These are phyloP conservation scores for Halteria grandinella DNA, from an alignment of 73 alveolate species.

Conservation along the genomic window DNA sequence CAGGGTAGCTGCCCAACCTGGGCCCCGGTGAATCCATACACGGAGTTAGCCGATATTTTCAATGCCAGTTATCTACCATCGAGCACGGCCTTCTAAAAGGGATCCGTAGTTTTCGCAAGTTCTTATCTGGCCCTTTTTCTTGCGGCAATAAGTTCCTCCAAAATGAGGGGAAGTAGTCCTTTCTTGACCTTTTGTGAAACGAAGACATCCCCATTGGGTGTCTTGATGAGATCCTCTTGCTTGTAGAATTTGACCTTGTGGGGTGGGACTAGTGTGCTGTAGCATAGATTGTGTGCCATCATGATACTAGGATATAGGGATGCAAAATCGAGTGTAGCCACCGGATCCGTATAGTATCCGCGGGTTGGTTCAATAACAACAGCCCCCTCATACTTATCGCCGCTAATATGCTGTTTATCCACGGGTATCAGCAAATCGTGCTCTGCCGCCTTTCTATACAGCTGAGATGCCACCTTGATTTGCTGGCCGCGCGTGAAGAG, in stretches of 20 bases:
- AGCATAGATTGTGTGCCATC: conserved; percentile 99
- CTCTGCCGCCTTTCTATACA: conserved; percentile 81
- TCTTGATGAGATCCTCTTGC: conserved; percentile 74
- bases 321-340: conserved; percentile 98
- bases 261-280: conserved; percentile 85
- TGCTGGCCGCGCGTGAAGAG: conserved; percentile 87
- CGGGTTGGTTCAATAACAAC: conserved; percentile 95
- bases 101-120: conserved; percentile 85
- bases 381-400: conserved; percentile 99
- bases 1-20: conserved; percentile 97
- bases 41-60: conserved; percentile 85
- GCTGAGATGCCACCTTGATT: conserved; percentile 83
- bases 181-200: conserved; percentile 85
- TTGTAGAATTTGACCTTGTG: conserved; percentile 32
- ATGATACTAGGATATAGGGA: conserved; percentile 99
- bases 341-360: conserved; percentile 95
- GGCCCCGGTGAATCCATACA: conserved; percentile 96
- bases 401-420: conserved; percentile 77
- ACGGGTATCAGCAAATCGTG: conserved; percentile 80
- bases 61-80: conserved; percentile 87
- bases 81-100: conserved; percentile 76
- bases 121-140: conserved; percentile 96
- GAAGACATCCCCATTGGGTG: conserved; percentile 94
- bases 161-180: conserved; percentile 95
- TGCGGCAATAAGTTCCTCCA: conserved; percentile 96